phyloP scores from a whole-genome alignment of 2,329 filamentous ascomycete species.

The Pleoardoris graminearum region DNA sequence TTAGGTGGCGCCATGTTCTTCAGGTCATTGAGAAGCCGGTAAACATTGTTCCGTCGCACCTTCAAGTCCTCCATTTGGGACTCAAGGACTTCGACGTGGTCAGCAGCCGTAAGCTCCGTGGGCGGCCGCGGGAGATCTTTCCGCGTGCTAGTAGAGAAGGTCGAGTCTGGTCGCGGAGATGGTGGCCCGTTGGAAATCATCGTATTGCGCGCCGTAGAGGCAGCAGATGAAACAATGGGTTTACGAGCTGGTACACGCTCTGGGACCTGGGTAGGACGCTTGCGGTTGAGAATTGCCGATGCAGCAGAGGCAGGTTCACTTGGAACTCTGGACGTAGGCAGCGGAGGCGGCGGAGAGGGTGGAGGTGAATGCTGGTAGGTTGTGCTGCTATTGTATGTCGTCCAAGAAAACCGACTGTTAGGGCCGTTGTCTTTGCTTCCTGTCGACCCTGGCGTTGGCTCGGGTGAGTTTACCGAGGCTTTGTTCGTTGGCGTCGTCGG shows the following conservation, averaged over 20 bases:
- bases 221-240: slow-evolving; percentile 26
- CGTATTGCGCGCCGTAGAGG: slow-evolving; percentile 21
- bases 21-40: slow-evolving; percentile 41
- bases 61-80: slow-evolving; percentile 46
- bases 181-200: slow-evolving; percentile 18
- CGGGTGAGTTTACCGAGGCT: slow-evolving; percentile 22
- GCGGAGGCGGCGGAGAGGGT: slow-evolving; percentile 46
- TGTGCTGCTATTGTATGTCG: slow-evolving; percentile 41
- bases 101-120: slow-evolving; percentile 36
- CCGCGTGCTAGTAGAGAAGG: slow-evolving; percentile 29
- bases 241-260: slow-evolving; percentile 33
- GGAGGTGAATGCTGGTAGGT: slow-evolving; percentile 49
- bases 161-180: slow-evolving; percentile 30
- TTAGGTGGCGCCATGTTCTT: slow-evolving; percentile 42
- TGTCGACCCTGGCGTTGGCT: slow-evolving; percentile 28
- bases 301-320: slow-evolving; percentile 33
- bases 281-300: slow-evolving; percentile 37
- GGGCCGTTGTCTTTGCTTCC: slow-evolving; percentile 24
- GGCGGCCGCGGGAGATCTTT: slow-evolving; percentile 47
- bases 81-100: slow-evolving; percentile 44
- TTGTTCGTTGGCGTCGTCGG: slow-evolving; percentile 34
- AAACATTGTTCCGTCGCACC: slow-evolving; percentile 43
- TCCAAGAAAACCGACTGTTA: slow-evolving; percentile 36
- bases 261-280: slow-evolving; percentile 34
- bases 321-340: slow-evolving; percentile 32